These are phyloP conservation scores for Ceratocystis ficicola DNA, from an alignment of 2,329 filamentous ascomycete species.

Conservation along the genomic window DNA sequence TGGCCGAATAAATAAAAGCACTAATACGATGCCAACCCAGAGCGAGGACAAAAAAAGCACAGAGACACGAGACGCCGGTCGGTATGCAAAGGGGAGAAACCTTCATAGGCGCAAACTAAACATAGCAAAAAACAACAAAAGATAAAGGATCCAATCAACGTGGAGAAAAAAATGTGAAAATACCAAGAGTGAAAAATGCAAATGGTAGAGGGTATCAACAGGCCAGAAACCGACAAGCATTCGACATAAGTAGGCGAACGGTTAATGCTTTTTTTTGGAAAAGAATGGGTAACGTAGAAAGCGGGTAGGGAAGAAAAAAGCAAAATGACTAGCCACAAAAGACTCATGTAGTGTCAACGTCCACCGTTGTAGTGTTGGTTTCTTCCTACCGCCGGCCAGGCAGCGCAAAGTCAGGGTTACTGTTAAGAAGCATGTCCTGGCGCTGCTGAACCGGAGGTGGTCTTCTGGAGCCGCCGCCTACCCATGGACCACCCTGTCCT, in stretches of 20 bases:
- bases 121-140: too few relatives aligned
- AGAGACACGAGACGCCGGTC: background rate
- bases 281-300: background rate
- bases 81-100: too few relatives aligned
- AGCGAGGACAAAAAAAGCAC: background rate
- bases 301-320: background rate
- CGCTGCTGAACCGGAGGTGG: constrained; percentile 40
- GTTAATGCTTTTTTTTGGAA: background rate
- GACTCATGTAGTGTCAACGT: background rate
- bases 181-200: too few relatives aligned
- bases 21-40: background rate
- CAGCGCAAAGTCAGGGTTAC: constrained; percentile 77
- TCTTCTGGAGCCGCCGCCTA: constrained; percentile 28
- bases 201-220: constrained; percentile 17
- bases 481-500: constrained; percentile 8
- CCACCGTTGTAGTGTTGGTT: background rate
- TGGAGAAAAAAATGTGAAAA: background rate
- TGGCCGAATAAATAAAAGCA: background rate
- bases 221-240: background rate
- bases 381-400: constrained; percentile 31
- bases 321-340: background rate
- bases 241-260: background rate
- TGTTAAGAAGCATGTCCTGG: constrained; percentile 62
- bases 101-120: too few relatives aligned
- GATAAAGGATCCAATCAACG: too few relatives aligned